Percentiles rank a stretch among this genome's conserved stretches.
phyloP scores from a whole-genome alignment of 1,284 basidiomycete genomes.

The Marasmius oreades region DNA sequence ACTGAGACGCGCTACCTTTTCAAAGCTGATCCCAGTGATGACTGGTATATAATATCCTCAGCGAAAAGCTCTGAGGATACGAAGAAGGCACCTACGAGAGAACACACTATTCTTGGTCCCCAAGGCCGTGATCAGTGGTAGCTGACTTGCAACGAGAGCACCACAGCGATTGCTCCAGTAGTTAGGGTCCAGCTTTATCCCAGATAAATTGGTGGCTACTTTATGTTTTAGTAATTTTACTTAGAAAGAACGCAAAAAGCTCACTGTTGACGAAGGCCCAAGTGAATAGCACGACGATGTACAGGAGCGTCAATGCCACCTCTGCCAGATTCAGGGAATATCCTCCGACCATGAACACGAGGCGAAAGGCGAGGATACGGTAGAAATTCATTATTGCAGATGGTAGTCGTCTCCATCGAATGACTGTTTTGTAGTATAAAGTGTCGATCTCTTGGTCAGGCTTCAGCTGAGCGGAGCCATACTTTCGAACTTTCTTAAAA shows the following conservation, averaged over 20 bases:
- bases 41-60: conserved; percentile 30
- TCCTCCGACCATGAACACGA: conserved; percentile 35
- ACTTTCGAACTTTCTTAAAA: conserved; percentile 22
- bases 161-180: conserved; percentile 50
- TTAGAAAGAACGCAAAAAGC: not conserved
- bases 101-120: conserved; percentile 65
- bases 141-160: conserved; percentile 48
- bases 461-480: not conserved
- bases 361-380: conserved; percentile 47
- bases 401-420: conserved; percentile 29
- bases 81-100: conserved; percentile 38
- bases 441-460: conserved; percentile 22
- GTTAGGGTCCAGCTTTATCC: conserved; percentile 30
- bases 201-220: conserved; percentile 34
- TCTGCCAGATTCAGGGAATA: conserved; percentile 49
- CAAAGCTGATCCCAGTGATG: conserved; percentile 56
- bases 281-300: conserved; percentile 41
- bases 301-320: conserved; percentile 39
- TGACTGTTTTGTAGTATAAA: conserved; percentile 12
- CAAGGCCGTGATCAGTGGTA: conserved; percentile 59
- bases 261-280: conserved; percentile 50
- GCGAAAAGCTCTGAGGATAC: not conserved
- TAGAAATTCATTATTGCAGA: conserved; percentile 38
- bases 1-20: conserved; percentile 38
- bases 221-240: not conserved